Evolutionary conservation across 345 rosid species (phyloP), one percentile per base, ranked within the genome.

Genomic region (Brassica rapa): DNA sequence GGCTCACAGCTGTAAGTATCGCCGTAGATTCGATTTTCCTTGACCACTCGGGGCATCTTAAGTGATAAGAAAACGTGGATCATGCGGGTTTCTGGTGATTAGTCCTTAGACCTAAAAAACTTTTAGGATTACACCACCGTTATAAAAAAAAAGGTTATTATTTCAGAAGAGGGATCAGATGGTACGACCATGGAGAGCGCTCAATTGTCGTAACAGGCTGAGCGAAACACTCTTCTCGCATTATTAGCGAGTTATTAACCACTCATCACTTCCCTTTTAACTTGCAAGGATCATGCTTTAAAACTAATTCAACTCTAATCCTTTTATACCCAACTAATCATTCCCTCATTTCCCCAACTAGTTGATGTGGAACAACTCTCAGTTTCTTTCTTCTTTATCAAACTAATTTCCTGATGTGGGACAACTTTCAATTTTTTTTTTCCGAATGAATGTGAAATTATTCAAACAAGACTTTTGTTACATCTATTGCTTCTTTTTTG

Each of bases 181-280:
- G 37, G 35, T 61, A 2, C 0, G 8, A 27, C 3, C 2, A 60
- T 24, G 6, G 15, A 60, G 63, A 60, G 33, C 63, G 63, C 63
- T 60, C 63, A 60, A 27, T 61, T 27, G 65, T 61, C 65, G 65
- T 61, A 61, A 25, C 7, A 61, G 35, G 65, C 35, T 0, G 35
- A 61, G 37, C 37, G 65, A 12, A 61, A 61, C 37, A 8, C 66
- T 62, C 66, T 29, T 62, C 66, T 14, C 67, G 43, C 43, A 63
- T 32, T 7, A 63, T 25, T 11, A 63, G 67, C 67, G 68, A 64
- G 68, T 14, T 9, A 30, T 15, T 64, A 33, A 33, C 68, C 46
- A 32, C 43, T 63, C 68, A 37, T 33, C 46, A 63, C 21, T n/a
- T 63, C 68, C 68, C 68, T 14, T 63, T 32, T 63, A 32, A 32